Conservation (phyloP, 306 rosid species). For the Cucumis cinereus region DNA sequence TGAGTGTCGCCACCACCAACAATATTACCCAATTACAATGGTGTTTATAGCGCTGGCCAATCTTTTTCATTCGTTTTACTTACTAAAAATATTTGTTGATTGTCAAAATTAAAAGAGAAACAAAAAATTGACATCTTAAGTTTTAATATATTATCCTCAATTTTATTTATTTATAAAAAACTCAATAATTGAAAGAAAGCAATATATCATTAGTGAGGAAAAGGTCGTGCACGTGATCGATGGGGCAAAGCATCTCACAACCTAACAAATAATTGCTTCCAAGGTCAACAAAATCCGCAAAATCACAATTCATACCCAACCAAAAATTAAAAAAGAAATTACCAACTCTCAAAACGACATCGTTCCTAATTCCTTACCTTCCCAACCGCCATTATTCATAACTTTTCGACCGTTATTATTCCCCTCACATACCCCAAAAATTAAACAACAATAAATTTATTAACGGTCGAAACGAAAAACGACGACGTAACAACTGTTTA, state of each 20-base stretch:
- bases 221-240: background rate
- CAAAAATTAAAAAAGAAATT: background rate
- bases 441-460: background rate
- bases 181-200: background rate
- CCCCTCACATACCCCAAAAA: background rate
- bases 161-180: background rate
- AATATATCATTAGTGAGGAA: background rate
- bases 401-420: background rate
- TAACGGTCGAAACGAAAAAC: background rate
- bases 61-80: too few species aligned
- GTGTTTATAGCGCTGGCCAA: too few species aligned
- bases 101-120: too few species aligned
- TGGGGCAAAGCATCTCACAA: slow-evolving; percentile 5
- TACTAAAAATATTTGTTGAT: too few species aligned
- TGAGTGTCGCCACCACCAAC: too few species aligned
- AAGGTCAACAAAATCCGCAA: background rate
- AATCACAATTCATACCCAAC: background rate
- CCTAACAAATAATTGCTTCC: slow-evolving; percentile 1
- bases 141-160: background rate
- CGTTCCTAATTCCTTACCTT: background rate
- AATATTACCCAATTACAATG: too few species aligned
- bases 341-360: background rate
- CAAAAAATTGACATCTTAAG: background rate
- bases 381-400: background rate
- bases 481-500: background rate